Base-by-base conservation (phyloP, 305 asterid genomes). In the Rubia occidens region DNA sequence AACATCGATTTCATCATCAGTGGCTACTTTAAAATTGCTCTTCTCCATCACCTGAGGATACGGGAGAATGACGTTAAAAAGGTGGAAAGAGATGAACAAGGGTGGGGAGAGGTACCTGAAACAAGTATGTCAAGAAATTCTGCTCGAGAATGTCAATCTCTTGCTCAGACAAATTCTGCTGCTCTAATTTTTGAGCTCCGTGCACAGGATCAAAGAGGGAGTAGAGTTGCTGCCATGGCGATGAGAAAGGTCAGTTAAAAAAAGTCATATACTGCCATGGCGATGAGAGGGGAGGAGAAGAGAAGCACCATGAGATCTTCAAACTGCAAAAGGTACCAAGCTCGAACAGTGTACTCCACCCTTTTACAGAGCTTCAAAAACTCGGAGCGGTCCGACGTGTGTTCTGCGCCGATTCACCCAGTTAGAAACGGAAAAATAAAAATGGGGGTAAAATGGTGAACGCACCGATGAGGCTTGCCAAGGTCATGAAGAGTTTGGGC, bases 291-390 rank as follows among this genome's bases (percentile, higher is more conserved):
- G 4, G 35, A 11, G 29, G 49, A 14, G 44, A 43, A 26, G 13
- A 44, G 66, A 47, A 55, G 62, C 78, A 94, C 99, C 97, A 90
- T 90, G 85, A 94, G 96, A 86, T 94, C 99, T 88, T 94, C 99
- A 81, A 94, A 94, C 72, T 94, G 99, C 73, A 91, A 79, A 80
- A 80, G 87, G 83, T 90, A 94, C 99, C 99, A 94, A 64, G 99
- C 99, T 72, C 97, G 89, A 72, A 94, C 85, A 60, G 95, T 90
- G 82, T 94, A 94, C 83, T 94, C 97, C 60, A 89, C 90, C 77
- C 99, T 87, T 91, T 94, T 94, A 79, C 96, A 94, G 61, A 94
- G 93, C 86, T 90, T 94, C 85, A 94, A 78, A 77, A 94, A 94
- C 73, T 94, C 99, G 2, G 93, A 83, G 45, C 96, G 95, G 75